Percentiles rank a stretch among this genome's conserved stretches.
phyloP scores from a whole-genome alignment of 176 grass and related monocot genomes.

The Aegilops longissima region DNA sequence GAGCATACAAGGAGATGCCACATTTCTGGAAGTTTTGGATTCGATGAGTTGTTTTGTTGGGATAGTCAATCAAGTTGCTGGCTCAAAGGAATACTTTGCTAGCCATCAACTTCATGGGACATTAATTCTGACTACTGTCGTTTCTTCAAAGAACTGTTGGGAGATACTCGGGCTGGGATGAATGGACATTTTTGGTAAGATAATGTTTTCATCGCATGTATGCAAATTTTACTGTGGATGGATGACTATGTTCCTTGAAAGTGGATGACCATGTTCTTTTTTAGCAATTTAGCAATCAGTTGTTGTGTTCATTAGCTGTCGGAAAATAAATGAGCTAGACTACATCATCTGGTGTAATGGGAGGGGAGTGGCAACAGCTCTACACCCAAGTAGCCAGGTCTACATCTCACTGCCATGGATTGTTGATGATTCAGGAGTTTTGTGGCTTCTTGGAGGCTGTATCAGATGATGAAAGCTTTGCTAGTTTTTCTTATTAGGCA shows the following conservation, averaged over 20 bases:
- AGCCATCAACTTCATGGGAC: not conserved
- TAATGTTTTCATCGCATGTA: not conserved
- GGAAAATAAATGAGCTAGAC: not conserved
- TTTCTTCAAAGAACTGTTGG: slow-evolving; percentile 9
- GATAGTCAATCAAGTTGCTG: not conserved
- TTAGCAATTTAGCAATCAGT: not conserved
- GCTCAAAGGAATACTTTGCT: not conserved
- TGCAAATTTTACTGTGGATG: not conserved
- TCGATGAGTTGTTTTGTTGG: not conserved
- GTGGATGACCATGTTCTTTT: not conserved
- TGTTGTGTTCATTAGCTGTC: not conserved
- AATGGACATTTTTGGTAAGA: slow-evolving; percentile 20
- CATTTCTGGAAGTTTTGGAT: not conserved
- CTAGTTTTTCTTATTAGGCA: slow-evolving; percentile 11
- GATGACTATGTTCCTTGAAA: not conserved
- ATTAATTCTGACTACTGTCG: not conserved
- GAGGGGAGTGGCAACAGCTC: not conserved
- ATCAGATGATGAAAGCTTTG: slow-evolving; percentile 3
- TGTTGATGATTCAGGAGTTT: slow-evolving; percentile 3
- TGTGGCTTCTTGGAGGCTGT: not conserved
- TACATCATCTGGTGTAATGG: not conserved
- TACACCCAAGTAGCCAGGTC: slow-evolving; percentile 3
- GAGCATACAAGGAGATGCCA: slow-evolving; percentile 7
- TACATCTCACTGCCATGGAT: not conserved
- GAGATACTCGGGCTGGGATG: not conserved